Base-by-base conservation (phyloP, 164 flowering plant genomes). In the Dillenia turbinata region DNA sequence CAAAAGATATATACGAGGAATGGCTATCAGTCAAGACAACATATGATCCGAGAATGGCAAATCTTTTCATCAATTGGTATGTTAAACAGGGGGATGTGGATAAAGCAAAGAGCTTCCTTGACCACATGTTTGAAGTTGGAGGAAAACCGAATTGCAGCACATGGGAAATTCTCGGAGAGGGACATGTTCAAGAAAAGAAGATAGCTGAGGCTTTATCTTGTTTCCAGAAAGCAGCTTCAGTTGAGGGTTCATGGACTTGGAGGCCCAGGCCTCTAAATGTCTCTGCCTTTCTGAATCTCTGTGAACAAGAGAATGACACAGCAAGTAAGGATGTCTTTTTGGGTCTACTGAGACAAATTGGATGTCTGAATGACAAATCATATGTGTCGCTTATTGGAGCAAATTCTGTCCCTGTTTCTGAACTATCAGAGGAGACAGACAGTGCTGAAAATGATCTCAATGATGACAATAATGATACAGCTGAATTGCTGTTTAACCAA, bases 81-180 rank as follows among this genome's bases (percentile, higher is more conserved):
- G 81, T 82, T 44, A 81, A 69, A 65, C 73, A 83, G 16, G 93
- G 88, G 24, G 47, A 69, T 48, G 16, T 83, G 55, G 78, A 77
- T 44, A 79, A 85, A 67, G 96, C 91, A 9, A 72, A 79, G 66
- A 58, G 58, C 15, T 75, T 87, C 16, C 61, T 89, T 55, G 80
- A 81, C 33, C 74, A 75, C 43, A 78, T 89, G 70, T 49, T 55
- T 60, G 83, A 86, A 68, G 71, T 47, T 12, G 96, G 98, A 53
- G 90, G 92, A 61, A 84, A 77, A 61, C 90, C 89, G 16, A 89
- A 78, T 59, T 57, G 92, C 15, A 68, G 57, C 59, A 71, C 95
- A 47, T 94, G 97, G 95, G 95, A 89, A 68, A 73, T 83, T 52
- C 79, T 89, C 46, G 87, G 83, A 46, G 86, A 89, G 62, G 82